phyloP scores from a whole-genome alignment of 2,329 filamentous ascomycete genomes.

The Calonectria pteridis region DNA sequence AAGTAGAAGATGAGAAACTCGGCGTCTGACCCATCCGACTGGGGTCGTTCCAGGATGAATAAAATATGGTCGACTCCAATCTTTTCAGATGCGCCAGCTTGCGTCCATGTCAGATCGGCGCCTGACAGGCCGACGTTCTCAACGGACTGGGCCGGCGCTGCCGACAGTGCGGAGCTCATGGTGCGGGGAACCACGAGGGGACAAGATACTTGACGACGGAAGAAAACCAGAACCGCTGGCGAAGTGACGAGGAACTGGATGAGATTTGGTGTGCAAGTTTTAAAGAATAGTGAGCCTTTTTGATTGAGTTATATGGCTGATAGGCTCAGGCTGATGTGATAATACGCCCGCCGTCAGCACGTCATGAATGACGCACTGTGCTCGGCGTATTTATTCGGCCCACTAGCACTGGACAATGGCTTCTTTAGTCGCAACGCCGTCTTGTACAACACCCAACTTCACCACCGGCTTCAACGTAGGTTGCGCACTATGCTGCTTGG shows the following conservation, averaged over 20 bases:
- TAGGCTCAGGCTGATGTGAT: not conserved
- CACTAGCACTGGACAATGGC: not conserved
- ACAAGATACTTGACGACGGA: not conserved
- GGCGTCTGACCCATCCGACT: not conserved
- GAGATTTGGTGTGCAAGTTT: not conserved
- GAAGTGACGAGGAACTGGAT: not conserved
- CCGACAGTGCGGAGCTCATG: slow-evolving; percentile 25
- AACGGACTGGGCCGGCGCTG: slow-evolving; percentile 13
- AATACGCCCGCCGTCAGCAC: not conserved
- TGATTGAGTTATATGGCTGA: not conserved
- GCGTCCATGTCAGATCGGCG: slow-evolving; percentile 46
- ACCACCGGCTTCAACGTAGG: too few species aligned
- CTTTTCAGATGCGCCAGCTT: slow-evolving; percentile 26
- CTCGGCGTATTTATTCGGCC: not conserved
- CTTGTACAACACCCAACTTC: not conserved
- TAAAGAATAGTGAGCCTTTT: not conserved
- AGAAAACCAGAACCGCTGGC: too few species aligned
- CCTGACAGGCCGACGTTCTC: slow-evolving; percentile 39
- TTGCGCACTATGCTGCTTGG: not conserved
- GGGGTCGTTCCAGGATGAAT: slow-evolving; percentile 39
- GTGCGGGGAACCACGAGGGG: slow-evolving; percentile 1
- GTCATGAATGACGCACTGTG: not conserved
- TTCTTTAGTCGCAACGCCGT: not conserved
- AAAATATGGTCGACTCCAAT: slow-evolving; percentile 45
- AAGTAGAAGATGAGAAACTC: slow-evolving; percentile 54